These are phyloP conservation scores for Paraphaeosphaeria minitans DNA, from an alignment of 2,329 filamentous ascomycete species.

Conservation along the genomic window DNA sequence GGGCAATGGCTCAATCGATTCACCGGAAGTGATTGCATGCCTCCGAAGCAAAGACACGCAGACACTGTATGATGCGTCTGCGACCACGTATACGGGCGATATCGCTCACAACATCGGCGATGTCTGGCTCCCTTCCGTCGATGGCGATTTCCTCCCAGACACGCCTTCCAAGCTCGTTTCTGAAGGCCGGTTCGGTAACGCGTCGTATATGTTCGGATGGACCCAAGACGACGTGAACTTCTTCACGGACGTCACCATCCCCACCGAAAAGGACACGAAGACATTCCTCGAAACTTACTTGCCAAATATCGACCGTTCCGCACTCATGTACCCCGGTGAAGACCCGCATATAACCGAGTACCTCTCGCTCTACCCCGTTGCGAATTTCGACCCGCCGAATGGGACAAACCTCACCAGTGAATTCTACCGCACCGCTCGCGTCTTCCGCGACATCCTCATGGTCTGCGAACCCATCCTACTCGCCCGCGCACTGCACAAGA, in stretches of 20 bases:
- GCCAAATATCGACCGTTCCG: conserved; percentile 24
- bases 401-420: conserved; percentile 51
- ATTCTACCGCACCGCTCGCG: conserved; percentile 57
- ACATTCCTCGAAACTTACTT: conserved; percentile 50
- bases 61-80: conserved; percentile 52
- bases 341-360: conserved; percentile 8
- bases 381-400: conserved; percentile 51
- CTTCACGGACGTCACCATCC: conserved; percentile 50
- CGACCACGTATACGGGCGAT: conserved; percentile 50
- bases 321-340: conserved; percentile 29
- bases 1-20: conserved; percentile 40
- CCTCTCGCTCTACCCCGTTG: conserved; percentile 41
- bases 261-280: conserved; percentile 48
- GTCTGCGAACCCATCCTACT: conserved; percentile 55
- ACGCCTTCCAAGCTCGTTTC: conserved; percentile 51
- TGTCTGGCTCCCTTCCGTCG: conserved; percentile 57
- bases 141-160: conserved; percentile 57
- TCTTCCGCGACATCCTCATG: conserved; percentile 60
- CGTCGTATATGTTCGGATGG: conserved; percentile 53
- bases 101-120: conserved; percentile 51
- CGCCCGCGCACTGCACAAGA: conserved; percentile 47
- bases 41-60: conserved; percentile 52
- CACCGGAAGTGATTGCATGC: conserved; percentile 53
- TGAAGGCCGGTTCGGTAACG: conserved; percentile 50
- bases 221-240: conserved; percentile 52